Evolutionary conservation across 2,329 filamentous ascomycete species (phyloP).

Genomic region (Aspergillus clavatus): DNA sequence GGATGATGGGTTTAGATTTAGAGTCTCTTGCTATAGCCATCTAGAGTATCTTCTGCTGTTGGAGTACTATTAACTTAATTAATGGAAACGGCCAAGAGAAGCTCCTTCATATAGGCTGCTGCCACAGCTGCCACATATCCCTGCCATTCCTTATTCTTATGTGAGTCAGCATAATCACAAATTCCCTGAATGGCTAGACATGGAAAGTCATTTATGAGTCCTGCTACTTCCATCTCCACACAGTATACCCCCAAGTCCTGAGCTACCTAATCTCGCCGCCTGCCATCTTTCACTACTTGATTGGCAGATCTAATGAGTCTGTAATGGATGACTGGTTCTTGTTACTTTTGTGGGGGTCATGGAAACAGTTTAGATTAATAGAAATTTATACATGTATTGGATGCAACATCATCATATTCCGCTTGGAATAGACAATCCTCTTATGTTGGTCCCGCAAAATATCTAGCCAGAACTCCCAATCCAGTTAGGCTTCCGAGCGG

Average conservation of each 20-base stretch:
- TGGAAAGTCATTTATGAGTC: conserved; percentile 8
- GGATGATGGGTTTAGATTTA: background rate
- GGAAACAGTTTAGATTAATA: too few species aligned
- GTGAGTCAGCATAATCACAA: conserved; percentile 17
- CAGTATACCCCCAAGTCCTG: background rate
- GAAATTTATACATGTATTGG: conserved; percentile 11
- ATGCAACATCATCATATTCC: conserved; percentile 15
- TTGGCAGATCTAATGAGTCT: background rate
- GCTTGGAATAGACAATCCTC: conserved; percentile 10
- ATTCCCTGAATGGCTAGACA: conserved; percentile 16
- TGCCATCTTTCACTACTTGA: background rate
- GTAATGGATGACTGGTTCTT: background rate
- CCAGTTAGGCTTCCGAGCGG: too few species aligned
- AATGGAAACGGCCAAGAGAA: background rate
- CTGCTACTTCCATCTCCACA: background rate
- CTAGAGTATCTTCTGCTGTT: background rate
- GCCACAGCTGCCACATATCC: conserved; percentile 8
- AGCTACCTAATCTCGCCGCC: background rate
- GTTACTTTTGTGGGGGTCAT: too few species aligned
- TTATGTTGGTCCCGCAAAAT: conserved; percentile 8
- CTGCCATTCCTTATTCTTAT: conserved; percentile 13
- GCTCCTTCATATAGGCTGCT: conserved; percentile 8
- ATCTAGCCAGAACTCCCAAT: too few species aligned
- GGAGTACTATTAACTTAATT: background rate
- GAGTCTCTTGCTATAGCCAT: background rate